Base-by-base conservation (phyloP, 2,329 filamentous ascomycete genomes). In the Talaromyces funiculosus region DNA sequence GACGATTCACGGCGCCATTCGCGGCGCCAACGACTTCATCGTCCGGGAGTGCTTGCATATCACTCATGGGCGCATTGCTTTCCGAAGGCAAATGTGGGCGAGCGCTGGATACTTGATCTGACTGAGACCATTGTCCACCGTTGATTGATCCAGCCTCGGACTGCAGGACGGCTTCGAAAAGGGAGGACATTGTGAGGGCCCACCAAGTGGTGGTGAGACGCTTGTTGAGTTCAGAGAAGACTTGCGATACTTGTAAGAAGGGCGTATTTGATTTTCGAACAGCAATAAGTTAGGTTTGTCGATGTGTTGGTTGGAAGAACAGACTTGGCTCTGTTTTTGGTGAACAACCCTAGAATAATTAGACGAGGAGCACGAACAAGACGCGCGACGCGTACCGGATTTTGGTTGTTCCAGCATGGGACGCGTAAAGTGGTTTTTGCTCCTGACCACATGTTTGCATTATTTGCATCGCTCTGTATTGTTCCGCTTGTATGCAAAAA, bases 1-100 rank as follows among this genome's bases (percentile, higher is more conserved):
- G 79, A 62, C 79, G 72, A 42, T 75, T 76, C 40, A 75, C 68
- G n/a, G 77, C 79, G 31, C 79, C 78, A 66, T 80, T 78, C 26
- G 55, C 38, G 22, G 78, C 72, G 18, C 82, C 84, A 12, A 85
- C 81, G 3, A 86, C 75, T 64, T 86, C 83, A 67, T 88, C 85
- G 66, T 87, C 85, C 31, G 83, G 78, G 60, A 85, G 84, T 14
- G 78, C 81, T 64, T 84, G 81, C 57, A 79, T 76, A 68, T 88
- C 85, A 69, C 85, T 80, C 71, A 78, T 77, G 2, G 77, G 73
- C 35, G 75, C 78, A 75, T 79, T 80, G 71, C 77, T 80, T 64
- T 80, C 78, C 4, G 79, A 81, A 4, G 73, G 71, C 1, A 80
- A 80, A 60, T 82, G 77, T 24, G 82, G 83, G 60, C 83, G 77